Conservation (phyloP, 768 basidiomycete genomes). For the Serpula lacrymans region DNA sequence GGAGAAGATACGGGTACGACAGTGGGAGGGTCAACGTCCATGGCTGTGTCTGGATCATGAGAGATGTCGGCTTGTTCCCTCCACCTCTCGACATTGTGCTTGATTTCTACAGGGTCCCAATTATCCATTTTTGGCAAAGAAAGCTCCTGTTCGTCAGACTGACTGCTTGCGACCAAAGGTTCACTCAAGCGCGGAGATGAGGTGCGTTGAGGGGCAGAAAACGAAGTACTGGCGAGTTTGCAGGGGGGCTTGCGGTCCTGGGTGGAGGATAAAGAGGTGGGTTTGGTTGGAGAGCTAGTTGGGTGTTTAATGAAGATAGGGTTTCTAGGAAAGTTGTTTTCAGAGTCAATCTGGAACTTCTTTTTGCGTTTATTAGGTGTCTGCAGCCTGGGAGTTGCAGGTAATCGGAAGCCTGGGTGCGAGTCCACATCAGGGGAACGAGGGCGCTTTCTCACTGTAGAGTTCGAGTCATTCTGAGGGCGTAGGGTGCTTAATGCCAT, state of each 20-base stretch:
- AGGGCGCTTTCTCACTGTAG: constrained; percentile 21
- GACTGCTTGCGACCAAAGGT: constrained; percentile 57
- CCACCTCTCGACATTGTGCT: constrained; percentile 43
- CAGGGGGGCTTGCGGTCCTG: constrained; percentile 6
- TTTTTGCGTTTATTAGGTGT: constrained; percentile 21
- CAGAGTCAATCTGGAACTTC: constrained; percentile 7
- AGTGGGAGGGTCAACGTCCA: constrained; percentile 14
- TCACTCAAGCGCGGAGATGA: constrained; percentile 17
- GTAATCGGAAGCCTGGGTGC: constrained; percentile 4
- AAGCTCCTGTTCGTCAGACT: constrained; percentile 64
- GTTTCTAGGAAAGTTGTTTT: constrained; percentile 5
- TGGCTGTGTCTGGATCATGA: constrained; percentile 10
- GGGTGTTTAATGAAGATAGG: constrained; percentile 10
- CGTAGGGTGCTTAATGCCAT: too few relatives aligned
- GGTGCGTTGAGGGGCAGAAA: neutral
- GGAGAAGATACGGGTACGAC: constrained; percentile 11
- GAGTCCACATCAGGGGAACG: constrained; percentile 17
- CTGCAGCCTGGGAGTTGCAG: constrained; percentile 11
- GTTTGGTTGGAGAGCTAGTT: constrained; percentile 31
- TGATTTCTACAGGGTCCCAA: constrained; percentile 26
- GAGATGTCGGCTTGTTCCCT: constrained; percentile 27
- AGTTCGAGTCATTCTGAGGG: too few relatives aligned
- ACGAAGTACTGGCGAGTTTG: constrained; percentile 4
- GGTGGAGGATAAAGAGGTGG: constrained; percentile 33
- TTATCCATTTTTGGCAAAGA: constrained; percentile 23